Conservation (phyloP, 225 moss, liverwort and hornwort genomes). For the Anthoceros angustus region DNA sequence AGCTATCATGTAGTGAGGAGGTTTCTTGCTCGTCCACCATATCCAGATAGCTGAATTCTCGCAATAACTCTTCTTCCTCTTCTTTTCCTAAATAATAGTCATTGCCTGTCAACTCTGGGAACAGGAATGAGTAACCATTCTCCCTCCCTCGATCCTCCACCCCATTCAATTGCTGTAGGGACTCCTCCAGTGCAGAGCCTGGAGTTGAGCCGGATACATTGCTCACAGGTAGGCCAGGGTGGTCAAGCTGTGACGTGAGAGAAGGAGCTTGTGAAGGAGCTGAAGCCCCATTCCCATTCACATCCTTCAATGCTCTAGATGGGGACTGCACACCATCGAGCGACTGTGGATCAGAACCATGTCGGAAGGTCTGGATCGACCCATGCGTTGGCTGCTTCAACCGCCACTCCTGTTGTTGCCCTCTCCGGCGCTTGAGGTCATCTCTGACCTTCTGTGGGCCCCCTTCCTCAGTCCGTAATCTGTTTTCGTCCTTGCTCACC, state of each 20-base stretch:
- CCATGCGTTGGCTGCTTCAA: slow-evolving; percentile 58
- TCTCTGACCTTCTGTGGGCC: slow-evolving; percentile 59
- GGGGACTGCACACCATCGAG: slow-evolving; percentile 17
- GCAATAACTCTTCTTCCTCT: slow-evolving; percentile 57
- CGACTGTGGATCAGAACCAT: slow-evolving; percentile 19
- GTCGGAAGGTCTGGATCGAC: slow-evolving; percentile 27
- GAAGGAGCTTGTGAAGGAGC: slow-evolving; percentile 43
- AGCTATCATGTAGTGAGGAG: slow-evolving; percentile 9
- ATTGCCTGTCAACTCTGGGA: slow-evolving; percentile 27
- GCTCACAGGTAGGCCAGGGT: slow-evolving; percentile 80
- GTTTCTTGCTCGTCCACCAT: slow-evolving; percentile 48
- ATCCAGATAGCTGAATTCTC: slow-evolving; percentile 42
- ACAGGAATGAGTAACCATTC: slow-evolving; percentile 15
- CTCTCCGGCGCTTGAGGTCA: slow-evolving; percentile 64
- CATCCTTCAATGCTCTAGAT: slow-evolving; percentile 17
- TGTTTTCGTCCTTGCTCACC: slow-evolving; percentile 45
- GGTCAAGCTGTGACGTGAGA: slow-evolving; percentile 54
- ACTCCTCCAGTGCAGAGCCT: slow-evolving; percentile 67
- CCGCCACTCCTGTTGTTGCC: slow-evolving; percentile 91
- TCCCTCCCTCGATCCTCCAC: slow-evolving; percentile 25
- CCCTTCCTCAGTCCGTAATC: slow-evolving; percentile 23
- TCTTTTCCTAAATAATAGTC: slow-evolving; percentile 55
- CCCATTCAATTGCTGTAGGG: slow-evolving; percentile 46
- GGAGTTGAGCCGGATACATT: slow-evolving; percentile 44
- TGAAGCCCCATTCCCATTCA: slow-evolving; percentile 23